Conservation (phyloP, 495 filamentous ascomycete species). For the Penicillium salamii region DNA sequence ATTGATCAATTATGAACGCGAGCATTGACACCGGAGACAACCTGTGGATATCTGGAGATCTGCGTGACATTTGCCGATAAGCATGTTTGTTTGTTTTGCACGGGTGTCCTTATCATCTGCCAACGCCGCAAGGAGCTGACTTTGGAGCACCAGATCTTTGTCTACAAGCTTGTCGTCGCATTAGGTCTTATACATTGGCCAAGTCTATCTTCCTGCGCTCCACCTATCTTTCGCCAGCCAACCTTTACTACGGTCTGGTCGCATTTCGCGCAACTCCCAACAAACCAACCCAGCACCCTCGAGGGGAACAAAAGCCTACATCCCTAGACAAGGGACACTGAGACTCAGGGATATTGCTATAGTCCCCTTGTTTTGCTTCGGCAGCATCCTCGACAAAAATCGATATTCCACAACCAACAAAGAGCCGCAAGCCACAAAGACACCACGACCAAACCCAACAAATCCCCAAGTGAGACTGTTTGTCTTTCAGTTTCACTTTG, state of each 20-base stretch:
- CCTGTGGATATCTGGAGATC: too few relatives aligned
- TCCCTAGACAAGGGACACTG: neutral
- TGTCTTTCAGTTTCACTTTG: neutral
- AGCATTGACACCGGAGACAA: too few relatives aligned
- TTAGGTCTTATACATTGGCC: neutral
- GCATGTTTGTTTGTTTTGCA: slow-evolving; percentile 26
- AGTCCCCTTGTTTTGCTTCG: neutral
- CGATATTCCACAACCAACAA: neutral
- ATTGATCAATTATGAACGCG: neutral
- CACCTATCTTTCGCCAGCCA: neutral
- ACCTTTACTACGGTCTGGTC: neutral
- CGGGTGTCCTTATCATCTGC: slow-evolving; percentile 3
- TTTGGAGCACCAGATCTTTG: neutral
- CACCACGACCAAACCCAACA: neutral
- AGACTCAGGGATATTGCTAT: too few relatives aligned
- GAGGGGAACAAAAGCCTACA: neutral
- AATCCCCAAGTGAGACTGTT: neutral
- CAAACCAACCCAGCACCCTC: neutral
- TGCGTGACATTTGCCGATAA: too few relatives aligned
- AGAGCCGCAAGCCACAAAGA: neutral
- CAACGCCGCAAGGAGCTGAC: neutral
- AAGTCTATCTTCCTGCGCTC: neutral
- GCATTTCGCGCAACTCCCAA: neutral
- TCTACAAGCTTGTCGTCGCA: too few relatives aligned
- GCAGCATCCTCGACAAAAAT: neutral